These are phyloP conservation scores for Fusarium sp. DNA, from an alignment of 2,329 filamentous ascomycete genomes.

Conservation along the genomic window DNA sequence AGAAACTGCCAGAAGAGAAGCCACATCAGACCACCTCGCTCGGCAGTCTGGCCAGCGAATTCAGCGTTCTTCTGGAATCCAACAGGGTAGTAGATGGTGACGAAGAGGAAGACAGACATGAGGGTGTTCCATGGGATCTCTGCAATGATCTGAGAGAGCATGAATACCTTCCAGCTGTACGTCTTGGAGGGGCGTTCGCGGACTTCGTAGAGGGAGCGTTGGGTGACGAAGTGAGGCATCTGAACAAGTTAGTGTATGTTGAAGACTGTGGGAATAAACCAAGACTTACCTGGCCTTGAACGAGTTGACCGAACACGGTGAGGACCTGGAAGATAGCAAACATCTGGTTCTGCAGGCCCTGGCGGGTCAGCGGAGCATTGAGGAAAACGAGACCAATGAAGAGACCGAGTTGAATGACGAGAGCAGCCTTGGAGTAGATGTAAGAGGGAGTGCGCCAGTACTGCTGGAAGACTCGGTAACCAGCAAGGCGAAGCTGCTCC, in stretches of 20 bases:
- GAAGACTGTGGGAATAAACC: accelerated
- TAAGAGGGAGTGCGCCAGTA: conserved; percentile 93
- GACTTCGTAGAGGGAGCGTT: conserved; percentile 85
- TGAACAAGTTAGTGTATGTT: conserved; percentile 59
- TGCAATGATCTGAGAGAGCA: conserved; percentile 83
- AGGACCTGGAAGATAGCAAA: conserved; percentile 87
- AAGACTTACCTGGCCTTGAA: conserved; percentile 59
- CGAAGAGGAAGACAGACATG: conserved; percentile 79
- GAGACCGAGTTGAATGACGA: conserved; percentile 74
- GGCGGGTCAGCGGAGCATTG: conserved; percentile 75
- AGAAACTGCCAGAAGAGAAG: conserved; percentile 75
- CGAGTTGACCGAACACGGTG: conserved; percentile 83
- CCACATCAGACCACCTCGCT: conserved; percentile 75
- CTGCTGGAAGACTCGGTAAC: conserved; percentile 83
- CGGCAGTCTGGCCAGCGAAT: conserved; percentile 45
- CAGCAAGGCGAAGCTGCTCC: conserved; percentile 75
- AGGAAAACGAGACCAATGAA: conserved; percentile 89
- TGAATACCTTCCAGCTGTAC: conserved; percentile 88
- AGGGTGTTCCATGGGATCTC: conserved; percentile 88
- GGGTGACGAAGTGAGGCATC: conserved; percentile 87
- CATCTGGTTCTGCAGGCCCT: conserved; percentile 89
- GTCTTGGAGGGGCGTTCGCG: conserved; percentile 86
- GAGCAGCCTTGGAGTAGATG: conserved; percentile 83
- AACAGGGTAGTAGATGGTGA: conserved; percentile 88
- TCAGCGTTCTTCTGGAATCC: conserved; percentile 78